Evolutionary conservation across 2,329 filamentous ascomycete genomes (phyloP).

Genomic region (Phialophora expanda): DNA sequence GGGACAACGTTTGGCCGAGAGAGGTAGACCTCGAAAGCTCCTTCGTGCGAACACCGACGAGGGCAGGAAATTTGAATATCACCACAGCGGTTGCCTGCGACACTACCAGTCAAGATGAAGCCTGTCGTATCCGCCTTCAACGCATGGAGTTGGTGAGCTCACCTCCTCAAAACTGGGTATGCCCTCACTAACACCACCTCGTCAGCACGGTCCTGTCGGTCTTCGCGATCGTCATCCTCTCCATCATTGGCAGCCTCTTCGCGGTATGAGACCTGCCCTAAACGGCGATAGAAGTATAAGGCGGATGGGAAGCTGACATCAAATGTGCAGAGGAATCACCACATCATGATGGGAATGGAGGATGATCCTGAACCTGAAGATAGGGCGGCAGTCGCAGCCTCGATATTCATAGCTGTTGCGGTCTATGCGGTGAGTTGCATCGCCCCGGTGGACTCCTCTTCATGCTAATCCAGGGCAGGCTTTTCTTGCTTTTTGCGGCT

Average conservation of each 20-base stretch:
- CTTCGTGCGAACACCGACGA: background rate
- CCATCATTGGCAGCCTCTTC: slow-evolving; percentile 73
- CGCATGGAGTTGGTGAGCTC: slow-evolving; percentile 87
- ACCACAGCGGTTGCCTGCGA: background rate
- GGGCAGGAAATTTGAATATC: background rate
- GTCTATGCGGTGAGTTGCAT: slow-evolving; percentile 78
- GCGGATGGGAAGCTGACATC: slow-evolving; percentile 7
- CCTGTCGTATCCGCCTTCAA: slow-evolving; percentile 88
- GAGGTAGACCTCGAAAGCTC: background rate
- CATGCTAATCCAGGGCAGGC: slow-evolving; percentile 58
- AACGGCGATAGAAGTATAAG: no score
- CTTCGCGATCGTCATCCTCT: slow-evolving; percentile 69
- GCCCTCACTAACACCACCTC: slow-evolving; percentile 25
- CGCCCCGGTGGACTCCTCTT: background rate
- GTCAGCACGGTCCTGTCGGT: slow-evolving; percentile 71
- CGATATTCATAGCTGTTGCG: slow-evolving; percentile 84
- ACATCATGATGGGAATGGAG: slow-evolving; percentile 78
- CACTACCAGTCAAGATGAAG: slow-evolving; percentile 71
- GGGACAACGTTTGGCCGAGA: slow-evolving; percentile 6
- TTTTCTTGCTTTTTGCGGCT: slow-evolving; percentile 89
- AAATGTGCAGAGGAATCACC: slow-evolving; percentile 66
- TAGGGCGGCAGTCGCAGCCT: slow-evolving; percentile 76
- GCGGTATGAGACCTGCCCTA: slow-evolving; percentile 55
- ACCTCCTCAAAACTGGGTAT: background rate
- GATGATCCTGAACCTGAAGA: slow-evolving; percentile 64